Evolutionary conservation across 2,329 filamentous ascomycete species (phyloP).

Genomic region (Waltergamsia citrina): DNA sequence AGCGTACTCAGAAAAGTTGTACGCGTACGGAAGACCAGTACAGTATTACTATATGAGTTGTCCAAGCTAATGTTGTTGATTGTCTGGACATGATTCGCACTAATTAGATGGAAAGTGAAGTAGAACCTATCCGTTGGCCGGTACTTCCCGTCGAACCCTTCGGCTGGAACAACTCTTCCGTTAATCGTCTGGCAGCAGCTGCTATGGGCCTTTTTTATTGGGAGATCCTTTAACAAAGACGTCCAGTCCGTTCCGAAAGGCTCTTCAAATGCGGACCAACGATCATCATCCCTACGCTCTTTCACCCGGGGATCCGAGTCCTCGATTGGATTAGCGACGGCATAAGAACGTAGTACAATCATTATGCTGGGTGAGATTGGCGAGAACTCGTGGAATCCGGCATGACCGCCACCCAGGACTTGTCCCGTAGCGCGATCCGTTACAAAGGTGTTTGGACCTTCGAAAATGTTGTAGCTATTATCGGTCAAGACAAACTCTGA

Average conservation of each 20-base stretch:
- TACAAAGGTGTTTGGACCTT: conserved; percentile 12
- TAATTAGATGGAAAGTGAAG: neutral
- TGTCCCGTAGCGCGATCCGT: conserved; percentile 9
- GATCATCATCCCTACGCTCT: neutral
- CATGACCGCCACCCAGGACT: neutral
- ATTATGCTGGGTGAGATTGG: conserved; percentile 16
- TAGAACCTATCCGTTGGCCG: neutral
- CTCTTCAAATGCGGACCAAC: neutral
- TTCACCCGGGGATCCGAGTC: conserved; percentile 6
- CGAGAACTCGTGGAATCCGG: conserved; percentile 16
- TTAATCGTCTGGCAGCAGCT: neutral
- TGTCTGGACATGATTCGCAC: neutral
- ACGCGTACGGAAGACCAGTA: too few relatives aligned
- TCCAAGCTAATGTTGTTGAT: conserved; percentile 1
- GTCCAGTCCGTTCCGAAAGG: too few relatives aligned
- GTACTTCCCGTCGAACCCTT: neutral
- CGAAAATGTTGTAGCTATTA: conserved; percentile 13
- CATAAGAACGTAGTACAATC: conserved; percentile 12
- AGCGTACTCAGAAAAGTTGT: too few relatives aligned
- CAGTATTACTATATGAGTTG: too few relatives aligned
- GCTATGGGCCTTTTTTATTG: neutral
- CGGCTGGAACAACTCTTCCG: neutral
- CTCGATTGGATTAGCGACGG: conserved; percentile 12
- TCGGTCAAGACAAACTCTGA: conserved; percentile 13
- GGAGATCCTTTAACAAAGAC: too few relatives aligned